Conservation (phyloP, 768 basidiomycete species). For the Paxillus involutus region DNA sequence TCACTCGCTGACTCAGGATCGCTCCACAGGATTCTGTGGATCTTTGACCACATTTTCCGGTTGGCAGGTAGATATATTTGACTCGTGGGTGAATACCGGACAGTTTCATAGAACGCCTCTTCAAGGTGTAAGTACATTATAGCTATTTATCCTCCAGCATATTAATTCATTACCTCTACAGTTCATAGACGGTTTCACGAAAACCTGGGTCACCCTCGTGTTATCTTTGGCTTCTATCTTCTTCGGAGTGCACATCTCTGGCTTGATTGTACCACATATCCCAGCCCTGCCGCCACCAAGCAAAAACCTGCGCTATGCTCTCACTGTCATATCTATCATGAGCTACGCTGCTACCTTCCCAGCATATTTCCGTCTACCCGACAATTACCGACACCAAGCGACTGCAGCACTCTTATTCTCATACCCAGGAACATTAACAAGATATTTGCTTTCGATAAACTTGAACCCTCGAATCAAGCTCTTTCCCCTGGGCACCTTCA, state of each 20-base stretch:
- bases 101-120: conserved; percentile 61
- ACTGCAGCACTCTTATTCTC: conserved; percentile 88
- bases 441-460: conserved; percentile 71
- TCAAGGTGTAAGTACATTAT: conserved; percentile 55
- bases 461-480: conserved; percentile 65
- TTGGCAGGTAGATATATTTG: conserved; percentile 90
- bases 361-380: conserved; percentile 73
- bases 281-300: conserved; percentile 43
- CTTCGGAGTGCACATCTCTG: conserved; percentile 69
- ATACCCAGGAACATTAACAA: conserved; percentile 84
- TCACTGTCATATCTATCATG: conserved; percentile 57
- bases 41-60: conserved; percentile 95
- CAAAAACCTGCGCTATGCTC: conserved; percentile 44
- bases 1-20: background rate
- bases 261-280: conserved; percentile 39
- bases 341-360: conserved; percentile 76
- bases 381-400: conserved; percentile 69
- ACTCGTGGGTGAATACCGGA: conserved; percentile 76
- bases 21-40: conserved; percentile 79
- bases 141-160: background rate
- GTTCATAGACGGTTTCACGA: conserved; percentile 86
- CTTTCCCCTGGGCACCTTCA: conserved; percentile 79
- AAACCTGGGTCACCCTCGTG: conserved; percentile 75
- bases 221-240: conserved; percentile 74
- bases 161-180: conserved; percentile 31